Conservation (phyloP, 208 protist genomes). For the Porcisia deanei region DNA sequence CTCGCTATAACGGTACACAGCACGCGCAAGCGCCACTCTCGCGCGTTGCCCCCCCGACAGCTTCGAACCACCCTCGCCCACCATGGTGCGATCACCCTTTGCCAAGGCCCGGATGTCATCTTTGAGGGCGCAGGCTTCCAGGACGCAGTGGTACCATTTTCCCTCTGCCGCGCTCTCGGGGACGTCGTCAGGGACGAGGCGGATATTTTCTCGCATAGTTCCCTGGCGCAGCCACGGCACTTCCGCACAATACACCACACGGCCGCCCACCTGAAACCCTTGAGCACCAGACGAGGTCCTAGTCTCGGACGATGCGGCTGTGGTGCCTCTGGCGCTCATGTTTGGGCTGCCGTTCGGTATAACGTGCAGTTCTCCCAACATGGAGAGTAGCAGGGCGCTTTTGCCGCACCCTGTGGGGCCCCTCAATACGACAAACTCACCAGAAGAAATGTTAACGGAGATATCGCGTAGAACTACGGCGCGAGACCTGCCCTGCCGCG, state of each 20-base stretch:
- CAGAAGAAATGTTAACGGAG: slow-evolving; percentile 44
- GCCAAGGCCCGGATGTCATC: slow-evolving; percentile 79
- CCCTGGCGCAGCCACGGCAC: slow-evolving; percentile 90
- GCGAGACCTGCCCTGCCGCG: slow-evolving; percentile 12
- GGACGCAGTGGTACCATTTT: slow-evolving; percentile 65
- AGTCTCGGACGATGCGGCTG: background rate
- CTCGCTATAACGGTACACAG: slow-evolving; percentile 59
- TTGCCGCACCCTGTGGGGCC: slow-evolving; percentile 85
- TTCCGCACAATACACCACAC: slow-evolving; percentile 83
- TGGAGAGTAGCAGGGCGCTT: slow-evolving; percentile 70
- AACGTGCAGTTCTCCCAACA: slow-evolving; percentile 79
- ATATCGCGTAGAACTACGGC: slow-evolving; percentile 59
- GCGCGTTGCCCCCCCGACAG: slow-evolving; percentile 89
- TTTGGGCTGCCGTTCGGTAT: slow-evolving; percentile 8
- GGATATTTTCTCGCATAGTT: slow-evolving; percentile 95
- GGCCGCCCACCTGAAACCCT: slow-evolving; percentile 61
- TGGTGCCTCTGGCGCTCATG: background rate
- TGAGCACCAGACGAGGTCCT: background rate
- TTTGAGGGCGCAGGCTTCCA: slow-evolving; percentile 74
- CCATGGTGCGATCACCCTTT: slow-evolving; percentile 86
- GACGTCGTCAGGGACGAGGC: slow-evolving; percentile 44
- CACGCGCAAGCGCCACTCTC: slow-evolving; percentile 82
- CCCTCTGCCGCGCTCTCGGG: slow-evolving; percentile 39
- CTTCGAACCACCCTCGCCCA: slow-evolving; percentile 81
- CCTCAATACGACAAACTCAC: slow-evolving; percentile 81